Base-by-base conservation (phyloP, 2,329 filamentous ascomycete genomes). In the Penicillium griseofulvum region DNA sequence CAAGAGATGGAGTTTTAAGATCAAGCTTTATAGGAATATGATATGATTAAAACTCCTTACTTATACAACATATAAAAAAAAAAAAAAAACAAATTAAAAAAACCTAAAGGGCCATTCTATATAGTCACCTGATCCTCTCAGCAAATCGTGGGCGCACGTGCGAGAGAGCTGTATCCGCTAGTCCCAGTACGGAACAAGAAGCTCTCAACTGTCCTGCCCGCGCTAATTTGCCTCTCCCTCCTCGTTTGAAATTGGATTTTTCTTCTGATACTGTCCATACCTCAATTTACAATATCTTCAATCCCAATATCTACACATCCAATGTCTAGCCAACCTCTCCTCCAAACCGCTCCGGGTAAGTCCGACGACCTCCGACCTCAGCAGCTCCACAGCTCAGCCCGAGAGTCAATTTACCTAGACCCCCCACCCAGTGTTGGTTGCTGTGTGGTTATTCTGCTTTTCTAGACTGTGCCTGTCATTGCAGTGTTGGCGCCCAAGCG, bases 261-360 rank as follows among this genome's bases (percentile, higher is more conserved):
- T 47, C 29, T 41, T 42, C 19, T 22, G 9, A 19, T 12, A 8
- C 12, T 28, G 12, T 51, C 8, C 24, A 22, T 43, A 44, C 39
- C 34, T 54, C 73, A 44, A 29, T n/a, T 16, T 29, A 36, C 29
- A 34, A 34, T 12, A 12, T 31, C 11, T 12, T 31, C 29, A 31
- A 31, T 31, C 14, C 12, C 29, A 31, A 36, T 22, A 22, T 46
- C 37, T 37, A 31, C 39, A 52, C 48, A 54, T 44, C 45, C 52
- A 70, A 97, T 99, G 94, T 99, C 94, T 62, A 91, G 87, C 74
- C 93, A 97, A 79, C 94, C 94, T 70, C 89, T 99, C 56, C 90
- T 99, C 65, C 92, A 97, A 74, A 93, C 91, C 49, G 88, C 92
- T 49, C 92, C 91, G 63, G 92, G 92, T 96, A 82, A 66, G 81